Evolutionary conservation across 1,284 basidiomycete genomes (phyloP).

Genomic region (Leucoagaricus sp.): DNA sequence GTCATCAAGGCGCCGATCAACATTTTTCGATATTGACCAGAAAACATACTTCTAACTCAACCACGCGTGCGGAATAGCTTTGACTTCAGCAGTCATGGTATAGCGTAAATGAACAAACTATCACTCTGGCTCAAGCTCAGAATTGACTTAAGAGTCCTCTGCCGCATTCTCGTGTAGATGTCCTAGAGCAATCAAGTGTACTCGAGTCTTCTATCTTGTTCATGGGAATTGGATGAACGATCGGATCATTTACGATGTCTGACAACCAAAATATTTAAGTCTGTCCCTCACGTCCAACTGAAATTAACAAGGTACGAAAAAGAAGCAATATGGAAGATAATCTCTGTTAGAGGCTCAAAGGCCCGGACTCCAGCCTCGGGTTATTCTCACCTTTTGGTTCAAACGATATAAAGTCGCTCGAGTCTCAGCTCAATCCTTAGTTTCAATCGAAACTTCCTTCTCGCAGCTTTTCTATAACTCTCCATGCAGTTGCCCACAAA

Average conservation of each 20-base stretch:
- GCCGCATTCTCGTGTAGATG: too few relatives aligned
- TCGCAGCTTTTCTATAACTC: not conserved
- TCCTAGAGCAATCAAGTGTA: too few relatives aligned
- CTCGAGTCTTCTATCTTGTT: too few relatives aligned
- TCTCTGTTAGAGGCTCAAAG: not conserved
- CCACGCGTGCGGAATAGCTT: too few relatives aligned
- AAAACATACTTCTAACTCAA: too few relatives aligned
- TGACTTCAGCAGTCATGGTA: not conserved
- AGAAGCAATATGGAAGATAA: not conserved
- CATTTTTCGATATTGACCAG: not conserved
- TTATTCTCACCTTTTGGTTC: slow-evolving; percentile 2
- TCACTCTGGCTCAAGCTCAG: too few relatives aligned
- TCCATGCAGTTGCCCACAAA: slow-evolving; percentile 7
- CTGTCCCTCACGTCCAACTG: slow-evolving; percentile 4
- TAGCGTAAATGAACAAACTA: too few relatives aligned
- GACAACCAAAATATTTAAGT: slow-evolving; percentile 3
- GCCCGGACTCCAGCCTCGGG: not conserved
- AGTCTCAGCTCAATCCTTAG: not conserved
- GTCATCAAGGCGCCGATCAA: not conserved
- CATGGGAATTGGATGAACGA: not conserved
- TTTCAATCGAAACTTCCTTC: slow-evolving; percentile 7
- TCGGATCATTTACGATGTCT: slow-evolving; percentile 6
- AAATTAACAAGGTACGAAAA: slow-evolving; percentile 10
- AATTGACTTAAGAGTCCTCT: too few relatives aligned
- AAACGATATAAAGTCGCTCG: not conserved